phyloP scores from a whole-genome alignment of 306 rosid species.

The Cucumis melo region DNA sequence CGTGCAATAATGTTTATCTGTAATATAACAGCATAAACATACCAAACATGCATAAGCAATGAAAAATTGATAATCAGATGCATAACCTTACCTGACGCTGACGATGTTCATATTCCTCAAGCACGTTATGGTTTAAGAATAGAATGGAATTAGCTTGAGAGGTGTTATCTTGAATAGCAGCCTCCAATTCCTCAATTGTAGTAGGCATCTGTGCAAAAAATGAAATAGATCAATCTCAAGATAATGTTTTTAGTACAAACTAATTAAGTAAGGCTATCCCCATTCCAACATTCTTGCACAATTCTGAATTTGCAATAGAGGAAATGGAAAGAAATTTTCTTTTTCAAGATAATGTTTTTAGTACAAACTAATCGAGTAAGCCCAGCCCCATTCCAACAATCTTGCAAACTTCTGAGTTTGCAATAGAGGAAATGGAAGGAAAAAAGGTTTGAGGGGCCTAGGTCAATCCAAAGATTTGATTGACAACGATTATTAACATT shows the following conservation, averaged over 20 bases:
- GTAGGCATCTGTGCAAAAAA: conserved; percentile 62
- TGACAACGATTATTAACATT: neutral
- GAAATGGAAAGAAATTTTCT: neutral
- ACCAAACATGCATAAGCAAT: neutral
- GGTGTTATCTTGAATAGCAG: conserved; percentile 66
- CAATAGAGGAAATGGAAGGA: neutral
- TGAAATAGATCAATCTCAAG: neutral
- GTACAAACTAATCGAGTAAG: neutral
- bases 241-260: neutral
- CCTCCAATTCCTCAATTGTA: conserved; percentile 80
- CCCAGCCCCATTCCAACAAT: neutral
- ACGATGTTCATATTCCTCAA: conserved; percentile 72
- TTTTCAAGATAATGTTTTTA: neutral
- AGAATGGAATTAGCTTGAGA: conserved; percentile 79
- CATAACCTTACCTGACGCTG: conserved; percentile 37
- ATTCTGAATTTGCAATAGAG: neutral
- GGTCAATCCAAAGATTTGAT: neutral
- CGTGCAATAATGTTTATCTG: conserved; percentile 53
- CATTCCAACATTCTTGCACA: neutral
- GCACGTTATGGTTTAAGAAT: conserved; percentile 54
- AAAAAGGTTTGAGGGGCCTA: neutral
- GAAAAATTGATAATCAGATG: neutral
- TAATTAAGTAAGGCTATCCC: neutral
- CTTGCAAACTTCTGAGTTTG: neutral
- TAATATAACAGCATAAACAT: conserved; percentile 9